These are phyloP conservation scores for Tranzscheliella williamsii DNA, from an alignment of 1,284 basidiomycete genomes.

Conservation along the genomic window DNA sequence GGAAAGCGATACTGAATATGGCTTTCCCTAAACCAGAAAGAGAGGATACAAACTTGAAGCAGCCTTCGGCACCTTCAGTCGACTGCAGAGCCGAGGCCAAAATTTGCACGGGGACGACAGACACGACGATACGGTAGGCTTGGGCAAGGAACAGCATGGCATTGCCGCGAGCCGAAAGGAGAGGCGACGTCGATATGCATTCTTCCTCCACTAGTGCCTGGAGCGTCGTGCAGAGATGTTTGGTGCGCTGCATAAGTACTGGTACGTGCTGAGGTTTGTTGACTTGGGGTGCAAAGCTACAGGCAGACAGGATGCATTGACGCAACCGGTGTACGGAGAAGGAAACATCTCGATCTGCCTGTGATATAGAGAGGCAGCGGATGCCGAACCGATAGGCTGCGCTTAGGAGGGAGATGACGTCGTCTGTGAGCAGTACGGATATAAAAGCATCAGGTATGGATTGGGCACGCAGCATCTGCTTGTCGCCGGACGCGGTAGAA, in stretches of 20 bases:
- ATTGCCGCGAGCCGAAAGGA: slow-evolving; percentile 29
- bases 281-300: slow-evolving; percentile 29
- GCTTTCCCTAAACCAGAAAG: slow-evolving; percentile 22
- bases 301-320: slow-evolving; percentile 26
- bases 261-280: slow-evolving; percentile 33
- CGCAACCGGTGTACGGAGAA: slow-evolving; percentile 36
- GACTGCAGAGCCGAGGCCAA: slow-evolving; percentile 15
- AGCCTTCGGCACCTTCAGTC: slow-evolving; percentile 7
- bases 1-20: slow-evolving; percentile 40
- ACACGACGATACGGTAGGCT: slow-evolving; percentile 26
- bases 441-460: slow-evolving; percentile 23
- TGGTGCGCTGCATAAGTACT: slow-evolving; percentile 16
- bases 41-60: slow-evolving; percentile 25
- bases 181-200: slow-evolving; percentile 4
- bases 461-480: slow-evolving; percentile 10
- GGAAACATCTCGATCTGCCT: slow-evolving; percentile 24
- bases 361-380: slow-evolving; percentile 7
- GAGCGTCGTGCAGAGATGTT: slow-evolving; percentile 25
- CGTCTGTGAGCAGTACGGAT: slow-evolving; percentile 28
- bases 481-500: slow-evolving; percentile 1
- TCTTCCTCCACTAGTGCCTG: slow-evolving; percentile 33
- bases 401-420: slow-evolving; percentile 38
- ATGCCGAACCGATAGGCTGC: slow-evolving; percentile 31
- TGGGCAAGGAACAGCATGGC: slow-evolving; percentile 39
- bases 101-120: slow-evolving; percentile 23